Percentiles rank a stretch among this genome's conserved stretches.
phyloP scores from a whole-genome alignment of 257 asterid species.

The Anisodus acutangulus region DNA sequence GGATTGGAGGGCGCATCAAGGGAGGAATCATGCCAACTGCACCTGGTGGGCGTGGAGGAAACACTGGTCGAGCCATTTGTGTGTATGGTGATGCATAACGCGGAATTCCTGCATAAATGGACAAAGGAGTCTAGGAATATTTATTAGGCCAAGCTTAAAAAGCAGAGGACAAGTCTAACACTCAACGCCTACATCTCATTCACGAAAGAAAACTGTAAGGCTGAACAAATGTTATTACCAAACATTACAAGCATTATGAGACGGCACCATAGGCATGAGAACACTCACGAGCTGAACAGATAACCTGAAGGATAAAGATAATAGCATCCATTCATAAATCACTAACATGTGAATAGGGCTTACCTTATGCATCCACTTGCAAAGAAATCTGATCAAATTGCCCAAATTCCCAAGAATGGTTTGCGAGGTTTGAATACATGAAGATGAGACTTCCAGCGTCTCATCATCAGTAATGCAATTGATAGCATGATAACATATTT shows the following conservation, averaged over 20 bases:
- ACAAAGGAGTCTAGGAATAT: conserved; percentile 71
- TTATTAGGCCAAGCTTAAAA: conserved; percentile 56
- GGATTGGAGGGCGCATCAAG: conserved; percentile 71
- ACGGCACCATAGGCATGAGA: conserved; percentile 92
- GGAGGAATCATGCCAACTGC: conserved; percentile 69
- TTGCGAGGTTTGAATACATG: conserved; percentile 55
- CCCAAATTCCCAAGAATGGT: conserved; percentile 63
- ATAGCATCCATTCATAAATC: conserved; percentile 64
- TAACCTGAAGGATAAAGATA: conserved; percentile 85
- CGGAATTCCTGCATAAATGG: conserved; percentile 73
- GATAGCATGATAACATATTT: conserved; percentile 43
- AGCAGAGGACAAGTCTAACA: conserved; percentile 22
- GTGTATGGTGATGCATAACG: conserved; percentile 76
- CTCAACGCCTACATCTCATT: conserved; percentile 35
- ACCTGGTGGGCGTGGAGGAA: conserved; percentile 68
- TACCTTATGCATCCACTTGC: conserved; percentile 80
- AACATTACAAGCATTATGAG: conserved; percentile 83
- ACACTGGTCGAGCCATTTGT: conserved; percentile 66
- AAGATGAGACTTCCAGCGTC: conserved; percentile 54
- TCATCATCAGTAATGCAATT: conserved; percentile 49
- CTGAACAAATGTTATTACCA: conserved; percentile 72
- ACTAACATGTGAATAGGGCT: conserved; percentile 61
- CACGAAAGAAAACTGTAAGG: conserved; percentile 50
- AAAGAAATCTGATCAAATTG: conserved; percentile 60
- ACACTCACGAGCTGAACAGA: conserved; percentile 92